These are phyloP conservation scores for Saksenaea oblongispora DNA, from an alignment of 371 early-diverging fungal species.

Conservation along the genomic window DNA sequence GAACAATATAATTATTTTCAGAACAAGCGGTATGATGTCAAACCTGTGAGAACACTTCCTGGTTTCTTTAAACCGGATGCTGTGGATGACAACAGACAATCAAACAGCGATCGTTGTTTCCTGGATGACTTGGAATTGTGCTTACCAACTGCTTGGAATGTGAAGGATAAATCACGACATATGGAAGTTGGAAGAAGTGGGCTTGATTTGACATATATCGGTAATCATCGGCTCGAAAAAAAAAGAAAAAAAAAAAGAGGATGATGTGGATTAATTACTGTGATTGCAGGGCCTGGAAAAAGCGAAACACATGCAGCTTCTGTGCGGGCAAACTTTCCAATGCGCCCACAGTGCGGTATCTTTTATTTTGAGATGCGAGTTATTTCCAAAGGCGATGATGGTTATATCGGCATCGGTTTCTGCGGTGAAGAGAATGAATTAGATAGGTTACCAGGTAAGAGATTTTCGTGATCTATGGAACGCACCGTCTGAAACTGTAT, in stretches of 20 bases:
- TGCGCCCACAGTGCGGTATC: conserved; percentile 82
- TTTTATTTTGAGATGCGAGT: conserved; percentile 89
- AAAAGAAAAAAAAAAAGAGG: neutral
- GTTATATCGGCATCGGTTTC: conserved; percentile 91
- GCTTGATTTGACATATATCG: conserved; percentile 56
- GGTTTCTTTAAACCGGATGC: conserved; percentile 9
- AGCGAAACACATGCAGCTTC: conserved; percentile 81
- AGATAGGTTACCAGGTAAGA: conserved; percentile 78
- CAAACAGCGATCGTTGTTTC: neutral
- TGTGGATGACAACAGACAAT: neutral
- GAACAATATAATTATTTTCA: conserved; percentile 23
- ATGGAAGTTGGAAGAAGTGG: conserved; percentile 51
- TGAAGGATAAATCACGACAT: conserved; percentile 52
- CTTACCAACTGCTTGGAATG: conserved; percentile 61
- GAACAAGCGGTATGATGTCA: neutral
- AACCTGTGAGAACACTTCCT: conserved; percentile 2
- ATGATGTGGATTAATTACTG: conserved; percentile 9
- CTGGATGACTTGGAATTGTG: conserved; percentile 24
- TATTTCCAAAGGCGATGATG: conserved; percentile 84
- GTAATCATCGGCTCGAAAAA: conserved; percentile 25
- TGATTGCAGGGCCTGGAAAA: conserved; percentile 69
- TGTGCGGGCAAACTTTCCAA: conserved; percentile 78
- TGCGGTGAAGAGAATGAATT: conserved; percentile 56
- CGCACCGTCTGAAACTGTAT: neutral
- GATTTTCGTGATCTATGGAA: neutral